Base-by-base conservation (phyloP, 805 yeast species). In the Kodamaea neixiangensis region DNA sequence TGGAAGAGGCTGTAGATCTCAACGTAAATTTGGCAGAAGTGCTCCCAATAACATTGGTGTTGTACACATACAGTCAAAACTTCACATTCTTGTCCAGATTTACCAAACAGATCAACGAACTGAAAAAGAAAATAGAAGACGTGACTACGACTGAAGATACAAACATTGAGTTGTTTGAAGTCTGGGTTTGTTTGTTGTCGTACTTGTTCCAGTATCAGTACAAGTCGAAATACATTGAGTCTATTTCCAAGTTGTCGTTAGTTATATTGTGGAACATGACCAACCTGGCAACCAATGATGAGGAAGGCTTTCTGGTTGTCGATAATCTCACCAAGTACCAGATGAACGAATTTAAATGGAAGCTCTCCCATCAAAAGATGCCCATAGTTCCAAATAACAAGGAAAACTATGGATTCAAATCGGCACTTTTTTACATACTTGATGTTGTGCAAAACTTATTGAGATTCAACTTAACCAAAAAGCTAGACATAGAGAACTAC, bases 261-360 rank as follows among this genome's bases (percentile, higher is more conserved):
- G 48, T 60, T 15, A 53, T 66, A 3, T 53, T 71, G 39, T 56
- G 68, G 35, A 65, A 63, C 48, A 45, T 72, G 13, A 57, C 72
- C 7, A 22, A 15, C 11, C 40, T 35, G 40, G 51, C 59, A 3
- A 44, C 46, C n/a, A 50, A 41, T 39, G 25, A 33, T 17, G 31
- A 37, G 17, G 33, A 46, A 21, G 47, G 49, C 13, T 46, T 35
- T 29, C 14, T 44, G 10, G 39, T 38, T 14, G 20, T 40, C 2
- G 54, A 56, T 9, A 45, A 52, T 7, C 38, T 58, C 2, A 53
- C 53, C 18, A 21, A 58, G 5, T 59, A 52, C 31, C 54, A 59
- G 19, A 62, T 65, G 49, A 65, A 75, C 46, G 78, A 73, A 50
- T 64, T 64, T 58, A 65, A 66, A 48, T 75, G 76, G 75, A 75